phyloP scores from a whole-genome alignment of 306 rosid genomes.

The Cicer pinnatifidum region DNA sequence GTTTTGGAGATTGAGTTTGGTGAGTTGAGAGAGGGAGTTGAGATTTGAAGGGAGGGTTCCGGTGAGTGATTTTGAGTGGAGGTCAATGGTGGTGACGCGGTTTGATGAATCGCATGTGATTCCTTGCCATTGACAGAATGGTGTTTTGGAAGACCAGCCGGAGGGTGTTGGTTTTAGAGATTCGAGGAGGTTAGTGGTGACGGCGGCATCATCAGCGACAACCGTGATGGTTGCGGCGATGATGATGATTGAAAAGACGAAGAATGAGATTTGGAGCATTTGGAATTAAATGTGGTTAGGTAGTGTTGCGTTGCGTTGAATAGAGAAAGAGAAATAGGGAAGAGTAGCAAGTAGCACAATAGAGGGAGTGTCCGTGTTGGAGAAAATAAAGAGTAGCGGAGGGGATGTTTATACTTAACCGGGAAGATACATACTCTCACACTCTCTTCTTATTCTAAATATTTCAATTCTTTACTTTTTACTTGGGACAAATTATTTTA shows the following conservation, averaged over 20 bases:
- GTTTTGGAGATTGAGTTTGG: conserved; percentile 56
- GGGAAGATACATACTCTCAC: no score
- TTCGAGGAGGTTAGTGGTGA: conserved; percentile 52
- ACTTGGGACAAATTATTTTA: no score
- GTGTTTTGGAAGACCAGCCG: conserved; percentile 54
- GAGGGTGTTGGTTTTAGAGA: conserved; percentile 50
- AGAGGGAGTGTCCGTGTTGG: no score
- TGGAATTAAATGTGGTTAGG: conserved; percentile 14
- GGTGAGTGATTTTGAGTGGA: conserved; percentile 54
- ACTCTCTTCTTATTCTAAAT: no score
- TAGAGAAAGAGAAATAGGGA: no score
- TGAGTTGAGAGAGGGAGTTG: conserved; percentile 64
- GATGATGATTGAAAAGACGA: conserved; percentile 11
- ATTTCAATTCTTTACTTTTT: no score
- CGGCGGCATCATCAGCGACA: conserved; percentile 65
- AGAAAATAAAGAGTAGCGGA: no score
- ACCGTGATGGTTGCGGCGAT: conserved; percentile 3
- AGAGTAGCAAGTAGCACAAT: no score
- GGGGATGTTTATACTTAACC: no score
- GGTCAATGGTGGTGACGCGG: conserved; percentile 61
- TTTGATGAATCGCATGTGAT: conserved; percentile 56
- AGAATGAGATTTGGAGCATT: conserved; percentile 61
- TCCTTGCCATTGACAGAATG: conserved; percentile 67
- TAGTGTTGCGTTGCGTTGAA: no score
- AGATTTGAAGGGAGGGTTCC: conserved; percentile 79